Evolutionary conservation across 345 rosid species (phyloP).

Genomic region (Brassica incana): DNA sequence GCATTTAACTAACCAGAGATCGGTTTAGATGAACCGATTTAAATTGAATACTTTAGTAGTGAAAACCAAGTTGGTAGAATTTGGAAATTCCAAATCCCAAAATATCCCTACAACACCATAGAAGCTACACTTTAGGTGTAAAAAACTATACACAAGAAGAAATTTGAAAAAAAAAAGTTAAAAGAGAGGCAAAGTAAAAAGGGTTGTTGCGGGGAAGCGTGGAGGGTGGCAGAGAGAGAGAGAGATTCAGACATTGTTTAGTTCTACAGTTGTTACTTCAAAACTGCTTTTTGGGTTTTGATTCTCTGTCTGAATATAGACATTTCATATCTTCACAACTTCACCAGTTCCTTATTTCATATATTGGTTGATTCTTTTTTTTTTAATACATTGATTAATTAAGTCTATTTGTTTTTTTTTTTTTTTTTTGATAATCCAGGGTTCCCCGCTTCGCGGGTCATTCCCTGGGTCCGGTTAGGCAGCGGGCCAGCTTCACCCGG

Average conservation of each 20-base stretch:
- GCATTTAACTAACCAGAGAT: conserved; percentile 13
- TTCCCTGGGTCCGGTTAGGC: no score
- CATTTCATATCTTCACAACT: conserved; percentile 33
- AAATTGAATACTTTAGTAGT: background rate
- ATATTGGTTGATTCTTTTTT: background rate
- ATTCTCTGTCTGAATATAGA: conserved; percentile 37
- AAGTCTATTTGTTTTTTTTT: no score
- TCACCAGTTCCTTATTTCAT: conserved; percentile 1
- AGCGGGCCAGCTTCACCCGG: no score
- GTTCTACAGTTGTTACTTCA: conserved; percentile 35
- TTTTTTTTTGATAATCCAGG: no score
- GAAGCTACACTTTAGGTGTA: conserved; percentile 37
- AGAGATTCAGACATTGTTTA: conserved; percentile 40
- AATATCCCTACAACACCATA: conserved; percentile 35
- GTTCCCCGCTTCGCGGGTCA: no score
- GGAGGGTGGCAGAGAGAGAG: conserved; percentile 49
- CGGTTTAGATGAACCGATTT: conserved; percentile 20
- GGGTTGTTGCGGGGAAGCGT: conserved; percentile 69
- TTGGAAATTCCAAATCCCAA: conserved; percentile 32
- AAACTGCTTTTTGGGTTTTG: conserved; percentile 32
- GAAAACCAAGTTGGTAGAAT: background rate
- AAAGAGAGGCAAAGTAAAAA: conserved; percentile 37
- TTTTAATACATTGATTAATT: background rate
- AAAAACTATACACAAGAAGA: background rate
- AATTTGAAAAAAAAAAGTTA: background rate